These are phyloP conservation scores for Mortierella polycephala DNA, from an alignment of 371 early-diverging fungal species.

Conservation along the genomic window DNA sequence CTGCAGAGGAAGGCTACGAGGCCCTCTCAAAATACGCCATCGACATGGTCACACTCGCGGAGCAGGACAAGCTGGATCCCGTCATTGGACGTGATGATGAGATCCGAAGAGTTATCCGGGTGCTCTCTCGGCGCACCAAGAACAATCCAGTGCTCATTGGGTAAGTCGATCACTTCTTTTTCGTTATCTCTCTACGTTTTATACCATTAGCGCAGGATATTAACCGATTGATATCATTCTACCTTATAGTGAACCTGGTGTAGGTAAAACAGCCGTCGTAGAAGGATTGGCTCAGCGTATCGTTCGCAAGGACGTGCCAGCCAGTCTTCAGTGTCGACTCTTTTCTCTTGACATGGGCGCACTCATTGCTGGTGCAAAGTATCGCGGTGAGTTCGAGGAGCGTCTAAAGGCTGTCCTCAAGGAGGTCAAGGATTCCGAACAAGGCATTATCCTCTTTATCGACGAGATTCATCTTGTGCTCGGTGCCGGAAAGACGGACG, in stretches of 20 bases:
- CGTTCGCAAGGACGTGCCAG: slow-evolving; percentile 95
- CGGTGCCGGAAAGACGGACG: slow-evolving; percentile 93
- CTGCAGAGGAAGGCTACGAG: slow-evolving; percentile 86
- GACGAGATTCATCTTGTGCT: slow-evolving; percentile 99
- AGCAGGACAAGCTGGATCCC: slow-evolving; percentile 83
- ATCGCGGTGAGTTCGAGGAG: slow-evolving; percentile 99
- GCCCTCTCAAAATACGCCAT: slow-evolving; percentile 95
- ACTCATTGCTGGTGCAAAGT: slow-evolving; percentile 91
- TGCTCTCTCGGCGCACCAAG: slow-evolving; percentile 85
- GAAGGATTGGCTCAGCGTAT: slow-evolving; percentile 98
- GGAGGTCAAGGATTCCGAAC: slow-evolving; percentile 92
- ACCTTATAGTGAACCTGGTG: slow-evolving; percentile 82
- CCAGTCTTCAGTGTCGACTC: slow-evolving; percentile 84
- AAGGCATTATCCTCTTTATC: slow-evolving; percentile 96
- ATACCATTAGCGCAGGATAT: not conserved
- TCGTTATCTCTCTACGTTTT: no score
- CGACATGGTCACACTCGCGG: slow-evolving; percentile 83
- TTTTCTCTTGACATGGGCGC: slow-evolving; percentile 98
- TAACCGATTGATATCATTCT: slow-evolving; percentile 56
- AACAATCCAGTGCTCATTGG: slow-evolving; percentile 91
- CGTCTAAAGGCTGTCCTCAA: slow-evolving; percentile 97
- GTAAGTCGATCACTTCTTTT: slow-evolving; percentile 65
- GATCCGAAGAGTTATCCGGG: slow-evolving; percentile 85
- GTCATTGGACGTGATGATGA: slow-evolving; percentile 92
- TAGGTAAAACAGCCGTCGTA: slow-evolving; percentile 96